Evolutionary conservation across 768 basidiomycete genomes (phyloP).

Genomic region (Steccherinum ochraceum): DNA sequence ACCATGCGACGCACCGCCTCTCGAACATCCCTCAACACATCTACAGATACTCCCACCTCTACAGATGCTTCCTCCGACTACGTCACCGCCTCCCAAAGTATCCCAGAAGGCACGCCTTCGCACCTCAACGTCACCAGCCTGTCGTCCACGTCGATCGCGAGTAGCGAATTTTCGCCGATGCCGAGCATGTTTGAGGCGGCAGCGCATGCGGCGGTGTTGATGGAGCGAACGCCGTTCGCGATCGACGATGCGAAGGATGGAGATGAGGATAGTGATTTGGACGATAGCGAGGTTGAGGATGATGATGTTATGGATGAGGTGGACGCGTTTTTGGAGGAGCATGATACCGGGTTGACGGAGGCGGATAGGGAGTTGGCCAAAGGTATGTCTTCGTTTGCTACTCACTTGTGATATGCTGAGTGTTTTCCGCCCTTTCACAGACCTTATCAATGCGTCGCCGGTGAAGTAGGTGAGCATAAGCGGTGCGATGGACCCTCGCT

Average conservation of each 20-base stretch:
- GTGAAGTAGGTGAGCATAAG: constrained; percentile 33
- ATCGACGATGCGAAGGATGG: constrained; percentile 91
- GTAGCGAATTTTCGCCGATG: constrained; percentile 41
- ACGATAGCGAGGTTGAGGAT: constrained; percentile 45
- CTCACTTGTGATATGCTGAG: no score
- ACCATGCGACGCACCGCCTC: constrained; percentile 55
- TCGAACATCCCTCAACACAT: constrained; percentile 40
- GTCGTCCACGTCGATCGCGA: constrained; percentile 16
- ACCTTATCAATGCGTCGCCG: constrained; percentile 55
- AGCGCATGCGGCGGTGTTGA: constrained; percentile 66
- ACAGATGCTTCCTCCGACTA: background rate
- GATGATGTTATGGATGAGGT: constrained; percentile 91
- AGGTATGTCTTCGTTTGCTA: constrained; percentile 41
- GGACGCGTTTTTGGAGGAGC: constrained; percentile 91
- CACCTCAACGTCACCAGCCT: constrained; percentile 44
- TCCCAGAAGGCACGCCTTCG: constrained; percentile 40
- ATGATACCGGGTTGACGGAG: constrained; percentile 79
- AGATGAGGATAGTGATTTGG: constrained; percentile 58
- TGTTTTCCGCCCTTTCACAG: no score
- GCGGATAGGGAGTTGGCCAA: constrained; percentile 74
- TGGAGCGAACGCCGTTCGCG: constrained; percentile 94
- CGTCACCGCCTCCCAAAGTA: constrained; percentile 14
- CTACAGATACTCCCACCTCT: constrained; percentile 15
- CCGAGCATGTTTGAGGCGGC: constrained; percentile 63
- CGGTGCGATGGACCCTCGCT: no score